Evolutionary conservation across 1,139 yeast species (phyloP), one percentile per base, ranked within the genome.

Genomic region (Scheffersomyces segobiensis): DNA sequence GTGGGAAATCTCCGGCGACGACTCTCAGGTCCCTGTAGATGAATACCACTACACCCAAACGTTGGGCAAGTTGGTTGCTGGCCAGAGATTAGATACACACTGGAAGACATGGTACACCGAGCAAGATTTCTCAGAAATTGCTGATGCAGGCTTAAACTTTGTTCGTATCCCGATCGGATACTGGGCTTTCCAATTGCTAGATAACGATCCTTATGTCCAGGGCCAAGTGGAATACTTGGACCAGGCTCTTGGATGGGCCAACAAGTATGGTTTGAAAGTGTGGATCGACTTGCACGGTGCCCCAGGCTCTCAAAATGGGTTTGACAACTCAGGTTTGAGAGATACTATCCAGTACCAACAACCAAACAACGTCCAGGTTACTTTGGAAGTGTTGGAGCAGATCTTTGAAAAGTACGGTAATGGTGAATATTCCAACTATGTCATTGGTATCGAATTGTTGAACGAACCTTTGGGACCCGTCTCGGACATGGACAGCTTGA

Each of bases 281-380:
- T 92, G 97, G 97, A 82, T 93, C 57, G 99, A 93, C 73, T 78
- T 93, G 66, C 99, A 93, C 72, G 98, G 98, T 59, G 96, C 92
- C 39, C 96, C 98, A 53, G 98, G 98, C n/a, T 90, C 97, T 21
- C 98, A 93, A 75, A 93, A 93, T 71, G 98, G 98, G 21, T 93
- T 93, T 71, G 99, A 95, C 73, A 93, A 93, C 77, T 91, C 97
- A 12, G 99, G 99, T 21, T 77, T 85, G 61, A 83, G 98, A 67
- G 97, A 91, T 68, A 62, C 69, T 6, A 67, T 83, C 58, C 77
- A 78, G 10, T 92, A 89, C 85, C 87, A 87, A 72, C 76, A 78
- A 24, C 81, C 77, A 52, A 67, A 75, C 63, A 86, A 89, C 67
- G 74, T 80, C 52, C 75, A 82, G 55, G 65, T 82, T 46, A 86